phyloP scores from a whole-genome alignment of 208 protist species.

The Leptomonas seymouri region DNA sequence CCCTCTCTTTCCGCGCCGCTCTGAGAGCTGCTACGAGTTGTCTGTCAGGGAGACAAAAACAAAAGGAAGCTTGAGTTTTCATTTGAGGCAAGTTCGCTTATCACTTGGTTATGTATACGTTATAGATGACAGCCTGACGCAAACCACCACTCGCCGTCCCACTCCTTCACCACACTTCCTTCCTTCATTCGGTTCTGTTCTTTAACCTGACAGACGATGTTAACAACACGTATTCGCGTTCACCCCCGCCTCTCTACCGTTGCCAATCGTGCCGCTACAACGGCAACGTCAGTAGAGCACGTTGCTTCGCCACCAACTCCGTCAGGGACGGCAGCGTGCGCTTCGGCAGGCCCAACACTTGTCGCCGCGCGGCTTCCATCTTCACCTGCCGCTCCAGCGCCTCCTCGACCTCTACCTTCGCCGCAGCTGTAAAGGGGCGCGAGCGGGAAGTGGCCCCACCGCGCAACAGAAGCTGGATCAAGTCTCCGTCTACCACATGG shows the following conservation, averaged over 20 bases:
- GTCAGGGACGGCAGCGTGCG: constrained; percentile 53
- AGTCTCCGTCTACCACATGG: constrained; percentile 75
- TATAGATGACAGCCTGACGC: no score
- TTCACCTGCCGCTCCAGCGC: constrained; percentile 43
- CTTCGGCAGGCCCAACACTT: constrained; percentile 60
- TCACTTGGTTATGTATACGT: no score
- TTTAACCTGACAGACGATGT: no score
- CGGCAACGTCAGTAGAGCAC: constrained; percentile 70
- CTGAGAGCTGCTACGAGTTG: no score
- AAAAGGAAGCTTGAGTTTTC: no score
- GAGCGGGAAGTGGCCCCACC: constrained; percentile 15
- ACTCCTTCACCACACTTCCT: no score
- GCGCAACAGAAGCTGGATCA: constrained; percentile 45
- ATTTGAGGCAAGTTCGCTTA: no score
- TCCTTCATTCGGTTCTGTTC: no score
- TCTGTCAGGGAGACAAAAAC: no score
- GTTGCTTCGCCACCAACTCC: constrained; percentile 72
- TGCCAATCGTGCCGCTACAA: constrained; percentile 25
- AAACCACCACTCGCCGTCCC: no score
- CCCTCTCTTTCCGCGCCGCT: no score
- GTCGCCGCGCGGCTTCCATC: constrained; percentile 61
- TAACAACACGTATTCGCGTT: no score
- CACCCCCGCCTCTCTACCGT: neutral
- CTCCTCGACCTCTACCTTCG: constrained; percentile 46
- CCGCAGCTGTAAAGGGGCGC: constrained; percentile 50